Percentiles rank a stretch among this genome's conserved stretches.
Conservation (phyloP, 1,139 yeast genomes). For the Candida sp. region DNA sequence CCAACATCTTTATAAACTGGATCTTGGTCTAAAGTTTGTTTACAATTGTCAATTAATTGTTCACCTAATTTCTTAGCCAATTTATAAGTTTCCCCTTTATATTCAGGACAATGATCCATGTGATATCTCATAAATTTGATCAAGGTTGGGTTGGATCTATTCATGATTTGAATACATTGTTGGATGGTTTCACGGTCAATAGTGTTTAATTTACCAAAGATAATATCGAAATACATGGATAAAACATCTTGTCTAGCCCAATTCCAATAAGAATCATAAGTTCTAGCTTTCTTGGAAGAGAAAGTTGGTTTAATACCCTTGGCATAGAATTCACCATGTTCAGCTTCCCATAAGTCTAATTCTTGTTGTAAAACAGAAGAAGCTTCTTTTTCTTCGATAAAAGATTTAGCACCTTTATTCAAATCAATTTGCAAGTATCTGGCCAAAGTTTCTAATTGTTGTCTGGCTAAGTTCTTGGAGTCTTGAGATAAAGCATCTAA, state of each 20-base stretch:
- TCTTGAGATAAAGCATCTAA: constrained; percentile 92
- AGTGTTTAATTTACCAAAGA: constrained; percentile 86
- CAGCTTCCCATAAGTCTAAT: constrained; percentile 89
- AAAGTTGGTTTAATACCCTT: constrained; percentile 88
- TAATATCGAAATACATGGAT: constrained; percentile 91
- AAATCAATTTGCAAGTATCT: constrained; percentile 91
- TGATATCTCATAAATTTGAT: constrained; percentile 98
- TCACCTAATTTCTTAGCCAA: constrained; percentile 88
- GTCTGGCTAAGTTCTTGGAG: constrained; percentile 85
- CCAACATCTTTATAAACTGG: constrained; percentile 96
- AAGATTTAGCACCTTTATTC: constrained; percentile 85
- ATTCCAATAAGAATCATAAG: constrained; percentile 98
- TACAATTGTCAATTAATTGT: constrained; percentile 93
- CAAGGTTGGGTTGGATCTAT: constrained; percentile 91
- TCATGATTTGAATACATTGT: constrained; percentile 97
- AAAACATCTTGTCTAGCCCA: constrained; percentile 99
- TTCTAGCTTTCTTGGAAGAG: constrained; percentile 90
- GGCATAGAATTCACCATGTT: constrained; percentile 95
- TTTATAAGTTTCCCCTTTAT: constrained; percentile 85
- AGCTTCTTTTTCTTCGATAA: constrained; percentile 85
- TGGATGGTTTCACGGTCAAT: constrained; percentile 95
- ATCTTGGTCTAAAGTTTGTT: constrained; percentile 72
- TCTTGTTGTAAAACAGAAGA: constrained; percentile 80
- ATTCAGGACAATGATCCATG: constrained; percentile 86
- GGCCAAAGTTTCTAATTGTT: constrained; percentile 93